Evolutionary conservation across 1,284 basidiomycete genomes (phyloP).

Genomic region (Puccinia horiana): DNA sequence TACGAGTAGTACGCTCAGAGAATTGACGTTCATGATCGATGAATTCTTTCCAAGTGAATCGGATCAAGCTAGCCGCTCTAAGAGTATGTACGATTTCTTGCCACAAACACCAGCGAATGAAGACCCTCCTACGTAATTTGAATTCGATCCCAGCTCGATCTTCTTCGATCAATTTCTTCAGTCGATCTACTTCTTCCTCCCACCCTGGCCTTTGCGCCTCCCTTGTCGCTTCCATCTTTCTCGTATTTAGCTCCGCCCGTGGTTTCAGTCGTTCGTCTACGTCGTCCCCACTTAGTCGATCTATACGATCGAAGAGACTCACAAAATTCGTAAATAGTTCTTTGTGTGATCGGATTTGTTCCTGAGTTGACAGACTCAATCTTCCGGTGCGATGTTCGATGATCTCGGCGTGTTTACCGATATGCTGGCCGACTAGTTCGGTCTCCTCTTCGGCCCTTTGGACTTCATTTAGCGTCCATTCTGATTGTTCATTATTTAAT

Average conservation of each 20-base stretch:
- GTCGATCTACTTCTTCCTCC: slow-evolving; percentile 76
- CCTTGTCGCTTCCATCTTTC: slow-evolving; percentile 73
- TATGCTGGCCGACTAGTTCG: slow-evolving; percentile 29
- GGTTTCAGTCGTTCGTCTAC: slow-evolving; percentile 77
- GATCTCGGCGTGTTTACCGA: slow-evolving; percentile 40
- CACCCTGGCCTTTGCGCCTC: slow-evolving; percentile 72
- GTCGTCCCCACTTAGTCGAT: slow-evolving; percentile 71
- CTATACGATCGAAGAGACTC: slow-evolving; percentile 12
- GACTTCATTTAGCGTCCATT: slow-evolving; percentile 24
- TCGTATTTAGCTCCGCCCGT: slow-evolving; percentile 72
- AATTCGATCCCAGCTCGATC: slow-evolving; percentile 65
- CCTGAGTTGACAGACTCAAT: slow-evolving; percentile 21
- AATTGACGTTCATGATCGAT: slow-evolving; percentile 40
- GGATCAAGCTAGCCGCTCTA: slow-evolving; percentile 28
- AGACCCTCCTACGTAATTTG: slow-evolving; percentile 51
- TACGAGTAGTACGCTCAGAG: slow-evolving; percentile 14
- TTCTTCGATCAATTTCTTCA: slow-evolving; percentile 70
- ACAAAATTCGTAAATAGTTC: slow-evolving; percentile 25
- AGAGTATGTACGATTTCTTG: slow-evolving; percentile 51
- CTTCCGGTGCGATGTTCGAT: slow-evolving; percentile 11
- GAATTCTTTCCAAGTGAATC: slow-evolving; percentile 35
- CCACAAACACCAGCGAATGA: slow-evolving; percentile 53
- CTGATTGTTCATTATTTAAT: background rate
- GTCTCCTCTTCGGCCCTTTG: slow-evolving; percentile 36
- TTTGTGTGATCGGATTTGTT: slow-evolving; percentile 31